phyloP scores from a whole-genome alignment of 352 stramenopile genomes.

The Globisporangium nagaii region DNA sequence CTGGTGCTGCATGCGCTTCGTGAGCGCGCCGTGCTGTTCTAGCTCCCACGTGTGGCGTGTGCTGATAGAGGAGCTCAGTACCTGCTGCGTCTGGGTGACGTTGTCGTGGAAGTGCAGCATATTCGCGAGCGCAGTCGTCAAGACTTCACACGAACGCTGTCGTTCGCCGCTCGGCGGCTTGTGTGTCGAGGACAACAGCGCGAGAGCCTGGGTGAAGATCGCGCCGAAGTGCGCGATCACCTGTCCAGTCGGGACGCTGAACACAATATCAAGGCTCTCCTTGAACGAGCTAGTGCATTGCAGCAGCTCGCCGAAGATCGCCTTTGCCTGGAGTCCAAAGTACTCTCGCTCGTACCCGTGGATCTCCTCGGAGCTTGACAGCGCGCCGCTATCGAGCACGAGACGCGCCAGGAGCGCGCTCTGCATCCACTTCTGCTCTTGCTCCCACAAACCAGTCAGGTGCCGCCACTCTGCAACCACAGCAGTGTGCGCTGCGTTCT shows the following conservation, averaged over 20 bases:
- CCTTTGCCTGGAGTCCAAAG: slow-evolving; percentile 58
- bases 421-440: slow-evolving; percentile 22
- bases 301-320: slow-evolving; percentile 27
- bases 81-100: neutral
- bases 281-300: slow-evolving; percentile 5
- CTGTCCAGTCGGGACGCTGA: slow-evolving; percentile 19
- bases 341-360: slow-evolving; percentile 1
- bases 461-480: slow-evolving; percentile 23
- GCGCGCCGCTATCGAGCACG: neutral
- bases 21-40: slow-evolving; percentile 32
- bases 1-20: slow-evolving; percentile 25
- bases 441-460: slow-evolving; percentile 17
- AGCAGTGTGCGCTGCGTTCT: slow-evolving; percentile 2
- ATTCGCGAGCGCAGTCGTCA: slow-evolving; percentile 36
- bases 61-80: neutral
- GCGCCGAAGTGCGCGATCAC: slow-evolving; percentile 23
- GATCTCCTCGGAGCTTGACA: slow-evolving; percentile 17
- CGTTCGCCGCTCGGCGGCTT: neutral
- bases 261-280: slow-evolving; percentile 9
- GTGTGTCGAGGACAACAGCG: neutral
- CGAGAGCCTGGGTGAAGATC: slow-evolving; percentile 5
- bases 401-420: slow-evolving; percentile 33
- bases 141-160: slow-evolving; percentile 14
- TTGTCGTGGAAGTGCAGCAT: slow-evolving; percentile 23
- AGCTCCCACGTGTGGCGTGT: slow-evolving; percentile 20